Evolutionary conservation across 176 grass and related monocot species (phyloP), one percentile per base, ranked within the genome.

Genomic region (Aegilops longissima): DNA sequence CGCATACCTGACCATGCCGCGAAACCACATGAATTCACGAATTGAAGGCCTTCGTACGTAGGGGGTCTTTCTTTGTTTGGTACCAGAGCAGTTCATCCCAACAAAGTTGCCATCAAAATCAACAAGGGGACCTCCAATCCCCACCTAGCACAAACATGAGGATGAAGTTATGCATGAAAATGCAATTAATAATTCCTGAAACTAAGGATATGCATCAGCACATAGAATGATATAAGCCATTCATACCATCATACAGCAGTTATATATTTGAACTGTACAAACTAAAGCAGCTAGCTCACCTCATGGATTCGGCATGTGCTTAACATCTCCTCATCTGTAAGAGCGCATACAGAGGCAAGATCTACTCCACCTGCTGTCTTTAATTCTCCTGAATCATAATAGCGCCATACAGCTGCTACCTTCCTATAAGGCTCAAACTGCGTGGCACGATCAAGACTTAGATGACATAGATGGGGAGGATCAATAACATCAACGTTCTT

Each of bases 381-480:
- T 70, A 70, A 70, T 70, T 70, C 18, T 39, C 34, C 68, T n/a
- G 68, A 70, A 70, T 70, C 18, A n/a, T 38, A 70, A n/a, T 38
- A n/a, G 18, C 68, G 68, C 33, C 68, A 70, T 70, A 70, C 18
- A 70, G 68, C 34, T 70, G 68, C 68, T 39, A 39, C 68, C 68
- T 70, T 70, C 68, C 68, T 70, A 70, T 39, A 70, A 70, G 34
- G 68, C 18, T 70, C 68, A 70, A 70, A 70, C 34, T 70, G 68
- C 18, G 20, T 70, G 34, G 2, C 68, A 70, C 17, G 17, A 39
- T 70, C 68, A 70, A 70, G 34, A 70, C 34, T 70, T n/a, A 70
- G 34, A 70, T 21, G 34, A 34, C 8, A 2, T 36, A 70, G 33
- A 21, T 38, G 67, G 67, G 33, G 3, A 3, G 33, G 16, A 35